These are phyloP conservation scores for Barnettozyma sp. DNA, from an alignment of 805 yeast genomes.

Conservation along the genomic window DNA sequence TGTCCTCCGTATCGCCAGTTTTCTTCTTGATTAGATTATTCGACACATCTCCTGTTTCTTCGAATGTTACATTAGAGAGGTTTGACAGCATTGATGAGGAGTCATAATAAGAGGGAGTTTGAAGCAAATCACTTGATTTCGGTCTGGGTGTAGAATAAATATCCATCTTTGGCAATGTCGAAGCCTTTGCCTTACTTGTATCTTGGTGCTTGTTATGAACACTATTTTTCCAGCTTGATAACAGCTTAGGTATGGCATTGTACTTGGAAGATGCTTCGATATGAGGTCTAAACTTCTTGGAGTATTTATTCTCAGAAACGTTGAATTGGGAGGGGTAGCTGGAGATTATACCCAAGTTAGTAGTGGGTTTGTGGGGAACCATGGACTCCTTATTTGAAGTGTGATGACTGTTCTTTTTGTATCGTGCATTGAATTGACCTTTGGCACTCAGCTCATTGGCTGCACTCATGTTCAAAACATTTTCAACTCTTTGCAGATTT, in stretches of 20 bases:
- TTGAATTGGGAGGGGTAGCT: constrained; percentile 6
- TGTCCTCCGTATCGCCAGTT: background rate
- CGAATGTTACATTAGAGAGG: constrained; percentile 24
- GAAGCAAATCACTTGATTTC: constrained; percentile 24
- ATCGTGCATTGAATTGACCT: constrained; percentile 25
- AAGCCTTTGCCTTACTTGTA: background rate
- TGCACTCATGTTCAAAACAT: constrained; percentile 21
- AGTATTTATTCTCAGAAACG: constrained; percentile 1
- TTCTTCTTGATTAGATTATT: background rate
- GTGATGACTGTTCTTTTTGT: constrained; percentile 2
- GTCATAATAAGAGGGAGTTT: constrained; percentile 24
- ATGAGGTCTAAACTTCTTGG: constrained; percentile 12
- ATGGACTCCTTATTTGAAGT: constrained; percentile 3
- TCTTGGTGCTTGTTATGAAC: too few relatives aligned
- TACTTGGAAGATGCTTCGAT: constrained; percentile 20
- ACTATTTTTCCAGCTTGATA: too few relatives aligned
- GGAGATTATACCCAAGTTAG: background rate
- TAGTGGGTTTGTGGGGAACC: background rate
- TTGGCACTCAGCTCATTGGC: constrained; percentile 27
- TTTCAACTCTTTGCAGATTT: constrained; percentile 19
- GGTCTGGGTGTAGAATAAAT: constrained; percentile 26
- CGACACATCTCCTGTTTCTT: constrained; percentile 8
- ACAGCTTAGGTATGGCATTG: constrained; percentile 17
- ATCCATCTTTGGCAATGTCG: constrained; percentile 11
- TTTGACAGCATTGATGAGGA: constrained; percentile 23